phyloP scores from a whole-genome alignment of 371 early-diverging fungal genomes.

The Vairimorpha apis region DNA sequence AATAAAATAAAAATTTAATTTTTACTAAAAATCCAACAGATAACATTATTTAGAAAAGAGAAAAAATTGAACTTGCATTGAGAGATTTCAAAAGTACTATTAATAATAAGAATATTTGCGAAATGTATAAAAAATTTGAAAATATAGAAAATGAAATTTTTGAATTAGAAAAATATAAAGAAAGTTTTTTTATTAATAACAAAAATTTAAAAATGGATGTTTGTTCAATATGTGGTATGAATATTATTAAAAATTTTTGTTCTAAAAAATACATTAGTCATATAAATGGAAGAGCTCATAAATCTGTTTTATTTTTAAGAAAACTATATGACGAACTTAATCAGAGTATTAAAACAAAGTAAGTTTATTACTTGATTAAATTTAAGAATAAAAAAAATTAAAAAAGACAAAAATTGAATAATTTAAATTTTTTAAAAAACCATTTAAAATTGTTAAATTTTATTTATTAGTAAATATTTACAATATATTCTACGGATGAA shows the following conservation, averaged over 20 bases:
- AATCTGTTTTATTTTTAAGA: neutral
- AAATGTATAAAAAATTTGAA: neutral
- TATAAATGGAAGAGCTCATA: slow-evolving; percentile 19
- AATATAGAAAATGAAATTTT: slow-evolving; percentile 13
- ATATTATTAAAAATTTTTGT: slow-evolving; percentile 10
- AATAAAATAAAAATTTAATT: neutral
- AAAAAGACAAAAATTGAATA: too few species aligned
- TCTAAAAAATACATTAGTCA: slow-evolving; percentile 18
- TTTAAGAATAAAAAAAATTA: neutral
- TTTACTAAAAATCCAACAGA: neutral
- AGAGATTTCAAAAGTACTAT: neutral
- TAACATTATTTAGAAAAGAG: neutral
- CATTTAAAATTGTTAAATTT: too few species aligned
- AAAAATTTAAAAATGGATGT: neutral
- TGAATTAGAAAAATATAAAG: slow-evolving; percentile 14
- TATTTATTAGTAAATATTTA: neutral
- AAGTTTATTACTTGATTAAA: neutral
- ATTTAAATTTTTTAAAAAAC: too few species aligned
- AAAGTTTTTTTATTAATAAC: slow-evolving; percentile 23
- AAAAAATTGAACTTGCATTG: slow-evolving; percentile 6
- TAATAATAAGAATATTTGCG: neutral
- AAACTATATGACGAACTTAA: slow-evolving; percentile 4
- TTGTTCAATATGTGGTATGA: slow-evolving; percentile 13
- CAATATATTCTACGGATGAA: neutral
- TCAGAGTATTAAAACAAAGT: slow-evolving; percentile 27